Evolutionary conservation across 2,329 filamentous ascomycete genomes (phyloP), one percentile per base, ranked within the genome.

Genomic region (Hysterium pulicare): DNA sequence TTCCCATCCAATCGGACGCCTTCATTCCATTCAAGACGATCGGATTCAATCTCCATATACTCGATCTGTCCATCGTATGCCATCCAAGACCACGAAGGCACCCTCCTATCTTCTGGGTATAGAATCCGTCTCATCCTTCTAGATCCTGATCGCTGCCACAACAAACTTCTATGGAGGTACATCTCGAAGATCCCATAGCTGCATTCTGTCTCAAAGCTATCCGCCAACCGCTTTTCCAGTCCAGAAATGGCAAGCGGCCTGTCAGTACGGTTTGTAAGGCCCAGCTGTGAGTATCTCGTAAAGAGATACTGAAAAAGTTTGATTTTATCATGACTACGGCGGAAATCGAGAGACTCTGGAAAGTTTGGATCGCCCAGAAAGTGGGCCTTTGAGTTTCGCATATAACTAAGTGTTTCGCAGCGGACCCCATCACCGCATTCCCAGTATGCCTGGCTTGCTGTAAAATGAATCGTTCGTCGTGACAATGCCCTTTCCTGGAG

Each of bases 381-480:
- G n/a, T n/a, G n/a, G 13, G 5, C 22, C 19, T 36, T 36, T 21
- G 16, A 20, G 15, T 15, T 19, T 36, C 22, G 13, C 33, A 36
- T 5, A 13, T 20, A 20, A 7, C 16, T 36, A 22, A 36, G 33
- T 10, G 5, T 36, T 36, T 36, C 33, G 33, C 33, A 36, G 33
- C 22, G 17, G 7, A 36, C 33, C 33, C 33, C 33, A 20, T 36
- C 33, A 19, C 33, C 33, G 20, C 41, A 43, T 33, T 43, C 41
- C 34, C 24, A 43, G 19, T 22, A 34, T 9, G 33, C n/a, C 13
- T 16, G 24, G 13, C 26, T 8, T 15, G n/a, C 32, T 8, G 20
- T 35, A 20, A 38, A 43, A 26, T 43, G 41, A 17, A 43, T 33
- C 5, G 36, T 43, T 17, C 41, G 41, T 3, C 28, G 24, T 2